phyloP scores from a whole-genome alignment of 768 basidiomycete genomes.

The Boletus bicolor region DNA sequence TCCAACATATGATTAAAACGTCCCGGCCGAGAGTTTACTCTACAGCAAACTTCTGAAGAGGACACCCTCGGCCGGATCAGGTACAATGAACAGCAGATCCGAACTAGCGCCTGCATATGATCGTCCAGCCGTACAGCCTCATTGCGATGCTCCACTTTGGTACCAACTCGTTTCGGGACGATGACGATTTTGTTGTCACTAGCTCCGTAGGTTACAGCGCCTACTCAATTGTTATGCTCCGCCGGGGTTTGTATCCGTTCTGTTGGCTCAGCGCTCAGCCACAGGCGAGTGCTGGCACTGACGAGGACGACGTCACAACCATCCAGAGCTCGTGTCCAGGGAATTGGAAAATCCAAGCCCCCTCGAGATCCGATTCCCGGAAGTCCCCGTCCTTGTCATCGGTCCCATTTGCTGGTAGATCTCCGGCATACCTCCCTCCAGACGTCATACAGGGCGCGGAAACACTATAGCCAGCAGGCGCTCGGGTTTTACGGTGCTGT shows the following conservation, averaged over 20 bases:
- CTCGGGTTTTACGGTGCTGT: not conserved
- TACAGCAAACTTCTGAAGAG: not conserved
- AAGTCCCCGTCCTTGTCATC: not conserved
- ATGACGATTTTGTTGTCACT: not conserved
- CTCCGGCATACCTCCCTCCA: not conserved
- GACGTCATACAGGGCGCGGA: not conserved
- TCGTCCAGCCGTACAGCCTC: not conserved
- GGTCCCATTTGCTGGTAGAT: not conserved
- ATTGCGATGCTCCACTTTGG: not conserved
- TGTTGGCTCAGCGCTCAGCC: not conserved
- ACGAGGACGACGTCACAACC: conserved; percentile 18
- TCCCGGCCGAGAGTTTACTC: not conserved
- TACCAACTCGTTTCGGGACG: not conserved
- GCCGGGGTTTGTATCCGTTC: conserved; percentile 36
- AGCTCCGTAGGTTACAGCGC: not conserved
- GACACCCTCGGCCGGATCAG: conserved; percentile 43
- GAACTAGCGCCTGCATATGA: conserved; percentile 26
- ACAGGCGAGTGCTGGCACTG: not conserved
- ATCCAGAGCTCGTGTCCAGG: not conserved
- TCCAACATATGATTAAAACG: not conserved
- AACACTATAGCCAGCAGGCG: not conserved
- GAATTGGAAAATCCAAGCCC: conserved; percentile 34
- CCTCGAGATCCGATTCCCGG: conserved; percentile 38
- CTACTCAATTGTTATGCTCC: conserved; percentile 36
- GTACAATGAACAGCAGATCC: conserved; percentile 52